Percentiles rank a stretch among this genome's conserved stretches.
phyloP scores from a whole-genome alignment of 2,329 filamentous ascomycete genomes.

The Hypoxylon sp. region DNA sequence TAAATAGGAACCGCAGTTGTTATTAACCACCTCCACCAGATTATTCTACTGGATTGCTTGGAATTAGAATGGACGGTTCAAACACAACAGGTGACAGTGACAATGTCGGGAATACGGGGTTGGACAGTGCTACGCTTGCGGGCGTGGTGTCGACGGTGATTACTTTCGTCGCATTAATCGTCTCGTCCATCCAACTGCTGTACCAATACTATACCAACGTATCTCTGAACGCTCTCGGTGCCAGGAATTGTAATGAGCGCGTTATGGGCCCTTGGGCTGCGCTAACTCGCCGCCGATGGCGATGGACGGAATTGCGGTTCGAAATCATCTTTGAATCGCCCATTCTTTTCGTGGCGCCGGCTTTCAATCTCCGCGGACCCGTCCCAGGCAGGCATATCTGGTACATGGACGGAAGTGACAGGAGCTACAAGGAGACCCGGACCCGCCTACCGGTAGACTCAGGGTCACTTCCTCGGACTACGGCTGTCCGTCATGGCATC shows the following conservation, averaged over 20 bases:
- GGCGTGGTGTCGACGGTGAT: slow-evolving; percentile 30
- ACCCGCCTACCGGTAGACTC: slow-evolving; percentile 16
- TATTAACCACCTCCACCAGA: background rate
- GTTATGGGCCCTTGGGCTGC: slow-evolving; percentile 45
- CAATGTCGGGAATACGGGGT: slow-evolving; percentile 19
- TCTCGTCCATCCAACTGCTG: slow-evolving; percentile 42
- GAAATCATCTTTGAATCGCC: slow-evolving; percentile 46
- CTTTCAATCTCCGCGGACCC: slow-evolving; percentile 36
- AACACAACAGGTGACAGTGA: background rate
- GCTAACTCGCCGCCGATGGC: slow-evolving; percentile 32
- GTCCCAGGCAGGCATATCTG: slow-evolving; percentile 35
- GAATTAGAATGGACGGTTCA: slow-evolving; percentile 17
- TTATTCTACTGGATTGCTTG: background rate
- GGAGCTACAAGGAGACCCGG: slow-evolving; percentile 39
- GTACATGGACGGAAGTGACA: slow-evolving; percentile 38
- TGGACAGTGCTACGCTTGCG: slow-evolving; percentile 31
- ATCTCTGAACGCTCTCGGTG: slow-evolving; percentile 28
- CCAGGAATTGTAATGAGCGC: slow-evolving; percentile 35
- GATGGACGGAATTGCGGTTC: slow-evolving; percentile 42
- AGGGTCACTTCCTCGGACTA: slow-evolving; percentile 12
- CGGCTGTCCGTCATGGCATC: slow-evolving; percentile 45
- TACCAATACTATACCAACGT: slow-evolving; percentile 41
- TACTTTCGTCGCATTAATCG: slow-evolving; percentile 40
- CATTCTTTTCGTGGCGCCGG: slow-evolving; percentile 42
- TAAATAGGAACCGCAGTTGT: background rate